Base-by-base conservation (phyloP, 495 filamentous ascomycete genomes). In the Zalerion maritima region DNA sequence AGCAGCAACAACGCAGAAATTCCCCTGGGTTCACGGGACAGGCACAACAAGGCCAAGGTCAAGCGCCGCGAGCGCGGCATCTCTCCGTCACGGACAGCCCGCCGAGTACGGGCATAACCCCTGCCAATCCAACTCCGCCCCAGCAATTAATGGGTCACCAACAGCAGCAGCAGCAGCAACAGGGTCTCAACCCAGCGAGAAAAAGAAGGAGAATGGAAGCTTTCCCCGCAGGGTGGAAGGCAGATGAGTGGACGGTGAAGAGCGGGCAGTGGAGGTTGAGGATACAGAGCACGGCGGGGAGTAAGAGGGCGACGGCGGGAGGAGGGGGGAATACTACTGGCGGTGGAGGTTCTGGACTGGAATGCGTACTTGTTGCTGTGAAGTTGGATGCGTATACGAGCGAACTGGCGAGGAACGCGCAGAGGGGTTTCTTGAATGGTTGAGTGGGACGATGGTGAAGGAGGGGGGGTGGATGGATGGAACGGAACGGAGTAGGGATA, bases 231-330 rank as follows among this genome's bases (percentile, higher is more conserved):
- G 43, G 41, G 9, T 42, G 45, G 11, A 38, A 43, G 11, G 38
- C 43, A 21, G 54, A 58, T 6, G 67, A 71, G 23, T 93, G 80
- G 81, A 57, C 85, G 16, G 63, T 94, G 8, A 70, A 62, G 26
- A 76, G 59, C 11, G 84, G 78, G 1, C 85, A 87, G 54, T 96
- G 84, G 82, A 56, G 83, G 29, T 37, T 94, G 31, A 58, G 71
- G 11, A 73, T 93, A 14, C 75, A 79, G 39, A 46, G 36, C 15
- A 43, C 41, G 6, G 41, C 36, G 40, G 55, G 50, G 9, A 48
- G 36, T 18, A 60, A 51, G 37, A n/a, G n/a, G n/a, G n/a, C 4
- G 1, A 4, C 24, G 11, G 6, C 13, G 14, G 11, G 35, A 41
- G 14, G 41, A 40, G 6, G 49, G 44, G 18, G 39, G 30, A n/a